These are phyloP conservation scores for Platanthera zijinensis DNA, from an alignment of 106 monocot species.

Conservation along the genomic window DNA sequence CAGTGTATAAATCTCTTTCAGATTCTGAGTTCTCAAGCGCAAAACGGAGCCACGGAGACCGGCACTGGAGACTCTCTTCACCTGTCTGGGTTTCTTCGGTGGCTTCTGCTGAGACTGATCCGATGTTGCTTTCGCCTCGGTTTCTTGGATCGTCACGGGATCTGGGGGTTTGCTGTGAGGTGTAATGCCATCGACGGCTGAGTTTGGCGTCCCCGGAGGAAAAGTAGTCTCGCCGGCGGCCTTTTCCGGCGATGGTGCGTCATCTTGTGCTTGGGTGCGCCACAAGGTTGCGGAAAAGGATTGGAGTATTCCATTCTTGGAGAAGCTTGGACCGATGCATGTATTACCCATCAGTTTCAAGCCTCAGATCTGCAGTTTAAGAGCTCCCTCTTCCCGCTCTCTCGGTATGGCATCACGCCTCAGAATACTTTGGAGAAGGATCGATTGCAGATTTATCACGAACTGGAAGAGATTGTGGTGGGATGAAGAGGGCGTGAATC, in stretches of 20 bases:
- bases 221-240: not conserved
- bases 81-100: slow-evolving; percentile 6
- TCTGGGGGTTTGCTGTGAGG: slow-evolving; percentile 14
- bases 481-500: not conserved
- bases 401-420: not conserved
- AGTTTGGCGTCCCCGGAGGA: not conserved
- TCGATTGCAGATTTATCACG: slow-evolving; percentile 5
- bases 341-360: slow-evolving; percentile 23
- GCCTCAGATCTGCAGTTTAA: not conserved
- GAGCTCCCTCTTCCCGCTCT: not conserved
- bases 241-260: not conserved
- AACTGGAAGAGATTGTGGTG: not conserved
- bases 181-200: too few relatives aligned
- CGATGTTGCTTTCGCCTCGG: not conserved
- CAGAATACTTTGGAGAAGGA: not conserved
- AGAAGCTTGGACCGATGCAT: slow-evolving; percentile 18
- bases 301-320: slow-evolving; percentile 27
- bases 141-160: slow-evolving; percentile 18
- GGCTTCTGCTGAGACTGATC: not conserved
- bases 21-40: slow-evolving; percentile 14
- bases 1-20: slow-evolving; percentile 29
- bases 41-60: slow-evolving; percentile 11
- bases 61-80: slow-evolving; percentile 7
- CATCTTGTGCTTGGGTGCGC: not conserved
- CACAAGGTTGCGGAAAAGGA: slow-evolving; percentile 18